These are phyloP conservation scores for Colletotrichum sp. DNA, from an alignment of 2,329 filamentous ascomycete genomes.

Conservation along the genomic window DNA sequence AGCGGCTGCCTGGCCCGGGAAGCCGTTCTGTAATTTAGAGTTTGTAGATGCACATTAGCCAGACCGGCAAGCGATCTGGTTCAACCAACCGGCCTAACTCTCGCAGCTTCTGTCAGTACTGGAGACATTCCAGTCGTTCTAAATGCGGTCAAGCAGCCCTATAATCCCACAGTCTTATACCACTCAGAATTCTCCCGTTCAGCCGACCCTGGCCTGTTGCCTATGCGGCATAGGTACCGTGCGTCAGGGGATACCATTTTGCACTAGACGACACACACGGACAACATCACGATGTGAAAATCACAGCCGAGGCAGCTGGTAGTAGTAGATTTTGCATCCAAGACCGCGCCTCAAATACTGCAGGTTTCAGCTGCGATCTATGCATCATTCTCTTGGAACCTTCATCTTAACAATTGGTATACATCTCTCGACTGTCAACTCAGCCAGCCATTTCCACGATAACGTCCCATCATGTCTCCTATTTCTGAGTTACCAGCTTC, in stretches of 20 bases:
- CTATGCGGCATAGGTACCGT: not conserved
- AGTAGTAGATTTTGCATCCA: not conserved
- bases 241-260: not conserved
- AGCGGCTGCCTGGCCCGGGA: not conserved
- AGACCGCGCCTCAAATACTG: not conserved
- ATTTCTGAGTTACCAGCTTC: not conserved
- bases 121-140: not conserved
- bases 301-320: not conserved
- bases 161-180: not conserved
- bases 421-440: not conserved
- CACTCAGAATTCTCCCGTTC: not conserved
- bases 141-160: not conserved
- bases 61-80: not conserved
- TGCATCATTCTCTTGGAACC: not conserved
- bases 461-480: not conserved
- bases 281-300: not conserved
- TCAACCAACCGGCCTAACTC: not conserved
- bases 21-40: not conserved
- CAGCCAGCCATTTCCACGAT: not conserved
- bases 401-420: not conserved
- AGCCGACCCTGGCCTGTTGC: not conserved
- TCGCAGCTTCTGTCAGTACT: not conserved
- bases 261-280: not conserved
- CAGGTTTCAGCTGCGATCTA: not conserved
- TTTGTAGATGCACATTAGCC: not conserved